Base-by-base conservation (phyloP, 129 eudicot genomes). In the Calendula officinalis region DNA sequence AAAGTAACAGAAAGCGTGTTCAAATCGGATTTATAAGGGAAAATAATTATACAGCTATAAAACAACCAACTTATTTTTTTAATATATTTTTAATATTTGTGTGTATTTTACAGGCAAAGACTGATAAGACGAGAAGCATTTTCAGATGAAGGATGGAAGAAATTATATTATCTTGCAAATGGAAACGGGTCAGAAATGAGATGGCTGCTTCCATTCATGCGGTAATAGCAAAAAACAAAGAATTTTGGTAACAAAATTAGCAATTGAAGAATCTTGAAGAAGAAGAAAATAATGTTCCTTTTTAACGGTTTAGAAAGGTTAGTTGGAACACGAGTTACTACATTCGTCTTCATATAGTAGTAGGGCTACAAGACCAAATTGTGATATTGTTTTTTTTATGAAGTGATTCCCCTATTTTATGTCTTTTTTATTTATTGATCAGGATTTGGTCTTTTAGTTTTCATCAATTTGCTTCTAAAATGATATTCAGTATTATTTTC, bases 111-210 rank as follows among this genome's bases (percentile, higher is more conserved):
- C 80, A 91, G 99, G 86, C 97, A 94, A 86, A 82, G 95, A 68
- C 78, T 94, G 15, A 81, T 86, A 70, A 68, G 81, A 0, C 80
- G 83, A 30, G 99, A 86, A 40, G 85, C 82, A 37, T 94, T 94
- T 64, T 68, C 95, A 5, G 99, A 94, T 40, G 97, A 85, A 32
- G 83, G 76, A 27, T 94, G 97, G 99, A 94, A 86, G 84, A 22
- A 22, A 61, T 69, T 89, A 39, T 94, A 78, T 76, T 80, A 66
- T 60, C 83, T 94, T 57, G 83, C 90, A 39, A 81, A 88, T 67
- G 97, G 97, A 55, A 94, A 89, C 62, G 99, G 97, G 12, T 56
- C 92, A 10, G 97, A 94, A 80, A 82, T 94, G 84, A 88, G 99
- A 67, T 73, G 84, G 86, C 60, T 94, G 66, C 78, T 77, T 38